These are phyloP conservation scores for Bremia lactucae DNA, from an alignment of 352 stramenopile species.

Conservation along the genomic window DNA sequence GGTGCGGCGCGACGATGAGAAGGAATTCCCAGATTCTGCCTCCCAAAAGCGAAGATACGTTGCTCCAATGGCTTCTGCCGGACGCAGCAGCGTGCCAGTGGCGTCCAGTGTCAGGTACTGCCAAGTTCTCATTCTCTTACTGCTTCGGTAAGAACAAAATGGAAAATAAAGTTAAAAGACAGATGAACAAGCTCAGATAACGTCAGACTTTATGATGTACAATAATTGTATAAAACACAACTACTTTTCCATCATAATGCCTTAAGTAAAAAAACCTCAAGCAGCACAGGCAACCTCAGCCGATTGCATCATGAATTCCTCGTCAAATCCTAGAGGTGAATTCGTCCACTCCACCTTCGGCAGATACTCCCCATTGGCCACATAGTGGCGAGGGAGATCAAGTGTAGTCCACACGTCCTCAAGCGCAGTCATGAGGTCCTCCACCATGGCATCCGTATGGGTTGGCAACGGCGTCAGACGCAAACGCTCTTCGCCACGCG, in stretches of 20 bases:
- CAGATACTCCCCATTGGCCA: constrained; percentile 53
- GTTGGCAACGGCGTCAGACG: constrained; percentile 79
- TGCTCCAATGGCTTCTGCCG: constrained; percentile 26
- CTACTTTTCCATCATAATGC: too few species aligned
- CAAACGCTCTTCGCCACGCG: constrained; percentile 82
- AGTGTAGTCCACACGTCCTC: constrained; percentile 84
- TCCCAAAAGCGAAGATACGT: constrained; percentile 49
- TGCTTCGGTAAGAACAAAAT: too few species aligned
- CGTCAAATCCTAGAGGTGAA: constrained; percentile 28
- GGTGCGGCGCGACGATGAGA: constrained; percentile 15
- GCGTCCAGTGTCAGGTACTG: constrained; percentile 55
- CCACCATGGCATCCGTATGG: constrained; percentile 84
- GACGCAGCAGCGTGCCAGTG: constrained; percentile 58
- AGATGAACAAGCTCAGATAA: too few species aligned
- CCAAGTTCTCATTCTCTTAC: too few species aligned
- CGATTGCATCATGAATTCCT: constrained; percentile 33
- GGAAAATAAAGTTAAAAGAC: too few species aligned
- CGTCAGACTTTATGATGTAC: too few species aligned
- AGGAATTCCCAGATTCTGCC: constrained; percentile 10
- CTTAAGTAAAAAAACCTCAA: too few species aligned
- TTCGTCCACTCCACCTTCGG: constrained; percentile 78
- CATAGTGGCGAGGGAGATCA: constrained; percentile 58
- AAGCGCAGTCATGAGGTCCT: constrained; percentile 70
- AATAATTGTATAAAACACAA: too few species aligned
- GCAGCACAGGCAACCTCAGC: constrained; percentile 20